Conservation (phyloP, 495 filamentous ascomycete species). For the Lentithecium fluviatile region DNA sequence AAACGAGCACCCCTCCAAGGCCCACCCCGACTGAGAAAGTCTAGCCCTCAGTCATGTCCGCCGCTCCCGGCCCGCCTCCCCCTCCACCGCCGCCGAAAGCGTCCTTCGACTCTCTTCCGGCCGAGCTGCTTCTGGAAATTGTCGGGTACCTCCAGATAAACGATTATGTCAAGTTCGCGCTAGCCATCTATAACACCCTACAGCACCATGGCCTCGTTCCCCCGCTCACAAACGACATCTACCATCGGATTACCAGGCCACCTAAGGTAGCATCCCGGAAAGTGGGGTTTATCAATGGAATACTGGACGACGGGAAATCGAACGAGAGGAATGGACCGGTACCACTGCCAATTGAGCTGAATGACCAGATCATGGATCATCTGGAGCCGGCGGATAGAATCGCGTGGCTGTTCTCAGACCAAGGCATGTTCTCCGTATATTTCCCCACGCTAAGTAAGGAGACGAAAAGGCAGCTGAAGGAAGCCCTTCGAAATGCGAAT, state of each 20-base stretch:
- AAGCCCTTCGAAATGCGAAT: background rate
- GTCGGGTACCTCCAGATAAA: conserved; percentile 41
- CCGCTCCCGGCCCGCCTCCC: conserved; percentile 20
- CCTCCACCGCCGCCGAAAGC: conserved; percentile 16
- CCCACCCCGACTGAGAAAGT: conserved; percentile 36
- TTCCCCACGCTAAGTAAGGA: conserved; percentile 6
- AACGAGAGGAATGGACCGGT: background rate
- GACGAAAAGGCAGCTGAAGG: conserved; percentile 14
- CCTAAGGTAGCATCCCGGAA: too few species aligned
- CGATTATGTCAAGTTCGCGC: conserved; percentile 44
- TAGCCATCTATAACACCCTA: conserved; percentile 46
- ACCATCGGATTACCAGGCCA: conserved; percentile 14
- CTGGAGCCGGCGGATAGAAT: conserved; percentile 26
- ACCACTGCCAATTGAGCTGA: conserved; percentile 26
- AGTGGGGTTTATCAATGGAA: too few species aligned
- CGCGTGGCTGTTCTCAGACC: conserved; percentile 20
- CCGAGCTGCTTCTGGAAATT: conserved; percentile 47
- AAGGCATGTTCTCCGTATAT: conserved; percentile 11
- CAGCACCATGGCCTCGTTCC: conserved; percentile 35
- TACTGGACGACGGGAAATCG: too few species aligned
- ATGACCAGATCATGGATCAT: conserved; percentile 18
- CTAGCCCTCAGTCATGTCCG: conserved; percentile 8
- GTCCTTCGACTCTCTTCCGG: conserved; percentile 41
- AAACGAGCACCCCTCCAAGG: conserved; percentile 21
- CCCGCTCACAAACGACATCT: conserved; percentile 14